These are phyloP conservation scores for Pseudogymnoascus sp. DNA, from an alignment of 2,329 filamentous ascomycete species.

Conservation along the genomic window DNA sequence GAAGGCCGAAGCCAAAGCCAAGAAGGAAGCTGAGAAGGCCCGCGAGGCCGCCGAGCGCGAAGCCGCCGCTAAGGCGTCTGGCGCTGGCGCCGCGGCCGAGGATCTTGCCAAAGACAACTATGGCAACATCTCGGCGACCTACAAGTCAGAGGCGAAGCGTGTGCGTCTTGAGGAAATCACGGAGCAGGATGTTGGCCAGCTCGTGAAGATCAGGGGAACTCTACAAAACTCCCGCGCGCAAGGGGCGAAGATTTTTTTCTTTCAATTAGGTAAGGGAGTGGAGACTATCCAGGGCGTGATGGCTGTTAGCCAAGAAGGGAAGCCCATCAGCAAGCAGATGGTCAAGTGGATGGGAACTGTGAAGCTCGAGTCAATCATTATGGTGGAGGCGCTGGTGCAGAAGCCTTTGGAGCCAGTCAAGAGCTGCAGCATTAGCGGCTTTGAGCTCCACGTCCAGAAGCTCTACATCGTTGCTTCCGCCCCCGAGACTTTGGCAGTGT, in stretches of 20 bases:
- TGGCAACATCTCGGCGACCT: conserved; percentile 51
- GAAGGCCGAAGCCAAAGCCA: conserved; percentile 33
- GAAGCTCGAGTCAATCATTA: conserved; percentile 73
- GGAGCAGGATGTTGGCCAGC: conserved; percentile 60
- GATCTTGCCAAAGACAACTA: conserved; percentile 47
- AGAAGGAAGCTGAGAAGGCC: not conserved
- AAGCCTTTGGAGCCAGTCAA: conserved; percentile 83
- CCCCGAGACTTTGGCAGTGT: conserved; percentile 52
- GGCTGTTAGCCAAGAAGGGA: conserved; percentile 57
- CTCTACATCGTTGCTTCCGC: conserved; percentile 68
- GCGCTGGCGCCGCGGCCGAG: conserved; percentile 55
- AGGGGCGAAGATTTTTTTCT: conserved; percentile 83
- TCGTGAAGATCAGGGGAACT: conserved; percentile 70
- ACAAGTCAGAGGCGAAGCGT: conserved; percentile 47
- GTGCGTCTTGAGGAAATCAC: conserved; percentile 57
- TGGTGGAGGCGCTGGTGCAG: conserved; percentile 74
- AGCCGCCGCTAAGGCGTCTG: conserved; percentile 60
- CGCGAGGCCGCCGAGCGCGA: conserved; percentile 67
- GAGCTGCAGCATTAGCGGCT: conserved; percentile 70
- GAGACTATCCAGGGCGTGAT: conserved; percentile 80
- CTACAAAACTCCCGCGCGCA: conserved; percentile 85
- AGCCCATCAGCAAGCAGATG: conserved; percentile 72
- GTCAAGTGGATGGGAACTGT: conserved; percentile 80
- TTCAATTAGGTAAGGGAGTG: conserved; percentile 71
- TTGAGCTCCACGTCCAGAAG: conserved; percentile 84